Evolutionary conservation across 1,284 basidiomycete genomes (phyloP).

Genomic region (Kwoniella shivajii): DNA sequence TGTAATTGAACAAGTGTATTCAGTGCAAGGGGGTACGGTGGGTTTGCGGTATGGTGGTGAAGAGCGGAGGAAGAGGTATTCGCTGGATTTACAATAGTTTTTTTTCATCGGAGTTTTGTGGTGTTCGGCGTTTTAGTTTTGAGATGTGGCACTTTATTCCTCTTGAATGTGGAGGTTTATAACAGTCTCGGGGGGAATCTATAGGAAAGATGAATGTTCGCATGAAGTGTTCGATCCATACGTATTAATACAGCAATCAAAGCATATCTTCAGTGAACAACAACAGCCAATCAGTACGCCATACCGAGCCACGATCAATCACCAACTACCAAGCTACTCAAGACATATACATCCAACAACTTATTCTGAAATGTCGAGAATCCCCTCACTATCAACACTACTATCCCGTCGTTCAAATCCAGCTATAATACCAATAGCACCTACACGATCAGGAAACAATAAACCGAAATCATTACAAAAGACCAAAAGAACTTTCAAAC

Average conservation of each 20-base stretch:
- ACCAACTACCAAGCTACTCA: too few relatives aligned
- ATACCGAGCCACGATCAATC: too few relatives aligned
- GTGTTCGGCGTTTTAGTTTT: slow-evolving; percentile 10
- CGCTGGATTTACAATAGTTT: background rate
- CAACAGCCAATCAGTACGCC: too few relatives aligned
- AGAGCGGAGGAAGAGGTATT: background rate
- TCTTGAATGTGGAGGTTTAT: background rate
- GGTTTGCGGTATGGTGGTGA: background rate
- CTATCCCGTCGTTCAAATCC: slow-evolving; percentile 37
- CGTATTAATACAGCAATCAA: too few relatives aligned
- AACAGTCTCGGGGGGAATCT: too few relatives aligned
- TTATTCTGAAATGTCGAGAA: slow-evolving; percentile 11
- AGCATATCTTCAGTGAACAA: too few relatives aligned
- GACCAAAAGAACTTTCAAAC: slow-evolving; percentile 85
- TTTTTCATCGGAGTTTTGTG: slow-evolving; percentile 10
- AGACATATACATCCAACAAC: too few relatives aligned
- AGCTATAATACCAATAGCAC: slow-evolving; percentile 46
- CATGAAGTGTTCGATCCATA: too few relatives aligned
- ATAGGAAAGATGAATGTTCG: too few relatives aligned
- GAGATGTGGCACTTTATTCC: slow-evolving; percentile 6
- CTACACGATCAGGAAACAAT: slow-evolving; percentile 67
- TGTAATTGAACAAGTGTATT: slow-evolving; percentile 5
- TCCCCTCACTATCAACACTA: slow-evolving; percentile 14
- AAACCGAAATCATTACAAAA: slow-evolving; percentile 88
- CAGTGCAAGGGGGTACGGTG: background rate